phyloP scores from a whole-genome alignment of 2,329 filamentous ascomycete genomes.

The Helminthosporium solani region DNA sequence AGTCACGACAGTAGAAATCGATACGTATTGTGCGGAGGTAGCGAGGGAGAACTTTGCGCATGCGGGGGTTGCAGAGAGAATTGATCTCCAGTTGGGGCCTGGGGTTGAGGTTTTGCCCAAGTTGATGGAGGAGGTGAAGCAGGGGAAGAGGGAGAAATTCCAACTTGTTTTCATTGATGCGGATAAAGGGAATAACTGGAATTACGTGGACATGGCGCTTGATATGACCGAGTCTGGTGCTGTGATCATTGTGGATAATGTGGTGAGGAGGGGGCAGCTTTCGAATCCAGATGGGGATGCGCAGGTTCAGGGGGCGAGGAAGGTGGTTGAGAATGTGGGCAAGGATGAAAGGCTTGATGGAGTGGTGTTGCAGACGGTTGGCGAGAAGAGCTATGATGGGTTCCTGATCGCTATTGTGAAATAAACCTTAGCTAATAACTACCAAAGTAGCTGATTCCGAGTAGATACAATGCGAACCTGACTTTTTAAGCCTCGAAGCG shows the following conservation, averaged over 20 bases:
- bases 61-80: conserved; percentile 44
- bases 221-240: conserved; percentile 45
- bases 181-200: conserved; percentile 52
- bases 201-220: conserved; percentile 51
- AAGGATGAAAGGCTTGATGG: conserved; percentile 46
- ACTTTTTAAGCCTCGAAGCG: not conserved
- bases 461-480: not conserved
- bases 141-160: conserved; percentile 44
- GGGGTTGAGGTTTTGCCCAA: conserved; percentile 47
- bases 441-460: not conserved
- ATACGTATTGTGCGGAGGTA: conserved; percentile 49
- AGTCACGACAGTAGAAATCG: conserved; percentile 55
- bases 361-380: conserved; percentile 49
- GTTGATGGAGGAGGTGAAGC: conserved; percentile 45
- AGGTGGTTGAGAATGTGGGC: conserved; percentile 47
- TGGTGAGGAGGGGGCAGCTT: conserved; percentile 46
- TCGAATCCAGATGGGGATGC: conserved; percentile 30
- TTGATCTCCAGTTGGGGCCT: conserved; percentile 50
- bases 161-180: conserved; percentile 58
- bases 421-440: conserved; percentile 8
- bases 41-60: conserved; percentile 48
- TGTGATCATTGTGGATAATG: conserved; percentile 54
- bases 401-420: conserved; percentile 46
- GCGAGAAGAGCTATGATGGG: conserved; percentile 52
- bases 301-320: conserved; percentile 36